Evolutionary conservation across 148 eudicot genomes (phyloP).

Genomic region (Vaccinium macrocarpon): DNA sequence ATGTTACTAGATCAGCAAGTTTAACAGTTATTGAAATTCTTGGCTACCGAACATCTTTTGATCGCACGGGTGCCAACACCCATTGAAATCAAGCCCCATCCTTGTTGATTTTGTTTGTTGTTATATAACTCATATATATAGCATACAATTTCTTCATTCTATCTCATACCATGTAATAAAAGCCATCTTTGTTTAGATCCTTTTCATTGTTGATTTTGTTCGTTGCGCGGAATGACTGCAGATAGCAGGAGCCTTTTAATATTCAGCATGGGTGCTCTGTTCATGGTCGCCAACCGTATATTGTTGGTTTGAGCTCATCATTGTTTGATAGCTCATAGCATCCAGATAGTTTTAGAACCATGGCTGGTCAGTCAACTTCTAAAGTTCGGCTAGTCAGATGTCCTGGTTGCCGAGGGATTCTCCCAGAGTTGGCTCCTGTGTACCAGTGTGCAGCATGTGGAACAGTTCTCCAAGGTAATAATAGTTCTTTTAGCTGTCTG

Average conservation of each 20-base stretch:
- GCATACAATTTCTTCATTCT: background rate
- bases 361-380: conserved; percentile 32
- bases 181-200: background rate
- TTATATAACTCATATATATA: background rate
- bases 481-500: background rate
- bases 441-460: conserved; percentile 82
- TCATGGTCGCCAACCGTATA: background rate
- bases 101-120: background rate
- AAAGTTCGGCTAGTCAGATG: conserved; percentile 66
- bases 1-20: background rate
- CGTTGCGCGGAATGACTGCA: background rate
- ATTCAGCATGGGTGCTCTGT: conserved; percentile 6
- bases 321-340: conserved; percentile 21
- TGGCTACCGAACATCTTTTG: background rate
- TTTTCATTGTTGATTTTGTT: background rate
- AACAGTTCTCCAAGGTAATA: conserved; percentile 66
- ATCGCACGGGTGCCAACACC: background rate
- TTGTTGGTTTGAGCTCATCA: conserved; percentile 12
- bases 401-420: conserved; percentile 64
- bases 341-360: conserved; percentile 29
- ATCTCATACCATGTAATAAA: background rate
- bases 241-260: conserved; percentile 10
- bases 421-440: conserved; percentile 61
- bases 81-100: background rate
- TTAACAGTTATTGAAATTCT: background rate